Evolutionary conservation across 192 early-diverging fungal genomes (phyloP).

Genomic region (Umbelopsis isabellina): DNA sequence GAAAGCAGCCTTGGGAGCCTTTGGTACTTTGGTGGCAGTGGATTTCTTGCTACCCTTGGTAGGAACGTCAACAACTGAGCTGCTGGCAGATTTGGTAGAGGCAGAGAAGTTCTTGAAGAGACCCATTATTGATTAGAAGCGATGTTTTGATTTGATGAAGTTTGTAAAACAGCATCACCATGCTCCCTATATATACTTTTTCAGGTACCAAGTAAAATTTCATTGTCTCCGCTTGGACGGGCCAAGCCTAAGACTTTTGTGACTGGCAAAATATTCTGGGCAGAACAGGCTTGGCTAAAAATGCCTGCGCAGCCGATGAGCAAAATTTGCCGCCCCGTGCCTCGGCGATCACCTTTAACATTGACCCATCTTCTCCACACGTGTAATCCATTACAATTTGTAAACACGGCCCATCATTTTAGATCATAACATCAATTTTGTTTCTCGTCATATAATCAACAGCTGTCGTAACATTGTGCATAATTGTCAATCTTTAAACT

Average conservation of each 20-base stretch:
- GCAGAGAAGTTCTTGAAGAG: constrained; percentile 9
- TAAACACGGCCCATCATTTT: neutral
- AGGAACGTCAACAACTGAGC: constrained; percentile 16
- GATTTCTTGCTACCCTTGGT: neutral
- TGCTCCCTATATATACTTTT: constrained; percentile 1
- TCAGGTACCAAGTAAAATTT: neutral
- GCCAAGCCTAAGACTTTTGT: neutral
- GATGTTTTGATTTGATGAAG: neutral
- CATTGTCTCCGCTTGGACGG: constrained; percentile 3
- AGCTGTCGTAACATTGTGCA: too few relatives aligned
- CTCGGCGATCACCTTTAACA: constrained; percentile 3
- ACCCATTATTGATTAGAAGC: neutral
- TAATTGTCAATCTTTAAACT: too few relatives aligned
- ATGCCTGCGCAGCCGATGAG: neutral
- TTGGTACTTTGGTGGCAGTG: neutral
- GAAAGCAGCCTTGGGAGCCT: neutral
- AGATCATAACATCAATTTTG: too few relatives aligned
- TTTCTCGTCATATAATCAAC: too few relatives aligned
- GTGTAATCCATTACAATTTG: neutral
- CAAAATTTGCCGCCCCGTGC: neutral
- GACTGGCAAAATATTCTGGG: constrained; percentile 6
- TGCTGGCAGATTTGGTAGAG: constrained; percentile 12
- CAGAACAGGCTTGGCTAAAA: neutral
- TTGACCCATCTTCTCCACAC: neutral
- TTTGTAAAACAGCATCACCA: neutral